Evolutionary conservation across 2,329 filamentous ascomycete species (phyloP).

Genomic region (Scolecobasidium constrictum): DNA sequence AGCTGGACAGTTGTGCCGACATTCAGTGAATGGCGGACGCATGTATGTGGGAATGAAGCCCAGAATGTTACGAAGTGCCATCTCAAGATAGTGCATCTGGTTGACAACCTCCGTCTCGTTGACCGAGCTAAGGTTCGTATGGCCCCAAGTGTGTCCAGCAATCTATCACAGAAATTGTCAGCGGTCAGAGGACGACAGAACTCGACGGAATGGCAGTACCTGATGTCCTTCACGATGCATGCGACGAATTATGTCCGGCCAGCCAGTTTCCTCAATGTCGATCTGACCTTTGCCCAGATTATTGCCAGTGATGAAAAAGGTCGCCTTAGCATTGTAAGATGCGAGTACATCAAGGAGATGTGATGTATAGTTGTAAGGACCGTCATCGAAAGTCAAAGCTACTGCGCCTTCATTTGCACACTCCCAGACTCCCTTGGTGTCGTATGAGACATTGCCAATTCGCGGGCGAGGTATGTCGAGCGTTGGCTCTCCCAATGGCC

Average conservation of each 20-base stretch:
- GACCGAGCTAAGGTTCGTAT: slow-evolving; percentile 37
- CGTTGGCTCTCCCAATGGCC: not conserved
- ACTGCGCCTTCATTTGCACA: too few relatives aligned
- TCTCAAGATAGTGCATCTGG: slow-evolving; percentile 43
- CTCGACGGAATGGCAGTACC: too few relatives aligned
- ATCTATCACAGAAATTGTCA: too few relatives aligned
- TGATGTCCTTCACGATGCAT: slow-evolving; percentile 46
- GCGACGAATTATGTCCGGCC: slow-evolving; percentile 41
- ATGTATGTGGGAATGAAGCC: slow-evolving; percentile 46
- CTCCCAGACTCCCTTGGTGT: not conserved
- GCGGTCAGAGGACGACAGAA: too few relatives aligned
- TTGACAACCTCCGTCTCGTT: slow-evolving; percentile 32
- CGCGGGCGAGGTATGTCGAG: slow-evolving; percentile 18
- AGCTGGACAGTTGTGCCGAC: slow-evolving; percentile 28
- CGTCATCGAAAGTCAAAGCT: slow-evolving; percentile 58
- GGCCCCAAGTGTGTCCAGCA: slow-evolving; percentile 47
- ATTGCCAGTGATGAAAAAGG: slow-evolving; percentile 55
- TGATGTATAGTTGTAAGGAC: slow-evolving; percentile 48
- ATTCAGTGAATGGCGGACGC: slow-evolving; percentile 38
- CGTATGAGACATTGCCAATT: not conserved
- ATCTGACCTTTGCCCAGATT: slow-evolving; percentile 46
- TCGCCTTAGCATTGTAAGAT: slow-evolving; percentile 50
- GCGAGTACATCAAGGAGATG: slow-evolving; percentile 52
- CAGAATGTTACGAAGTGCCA: slow-evolving; percentile 44
- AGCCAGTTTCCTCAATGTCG: slow-evolving; percentile 37